phyloP scores from a whole-genome alignment of 2,329 filamentous ascomycete species.

The Exophiala viscosa region DNA sequence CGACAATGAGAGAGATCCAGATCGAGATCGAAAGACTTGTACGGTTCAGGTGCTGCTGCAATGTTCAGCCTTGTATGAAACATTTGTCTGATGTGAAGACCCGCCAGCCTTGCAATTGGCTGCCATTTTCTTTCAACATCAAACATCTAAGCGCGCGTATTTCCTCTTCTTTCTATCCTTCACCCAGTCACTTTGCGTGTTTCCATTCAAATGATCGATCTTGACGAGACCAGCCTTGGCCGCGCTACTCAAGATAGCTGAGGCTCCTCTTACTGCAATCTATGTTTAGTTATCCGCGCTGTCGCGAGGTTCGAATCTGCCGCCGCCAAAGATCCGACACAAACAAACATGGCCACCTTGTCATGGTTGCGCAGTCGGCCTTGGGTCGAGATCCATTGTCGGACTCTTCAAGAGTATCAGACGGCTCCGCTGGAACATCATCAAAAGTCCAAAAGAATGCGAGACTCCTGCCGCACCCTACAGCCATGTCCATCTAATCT shows the following conservation, averaged over 20 bases:
- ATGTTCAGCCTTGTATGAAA: not conserved
- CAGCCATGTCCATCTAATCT: too few relatives aligned
- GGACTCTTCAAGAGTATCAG: too few relatives aligned
- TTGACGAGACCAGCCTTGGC: not conserved
- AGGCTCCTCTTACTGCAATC: not conserved
- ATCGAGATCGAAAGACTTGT: too few relatives aligned
- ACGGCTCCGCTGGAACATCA: too few relatives aligned
- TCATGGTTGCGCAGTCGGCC: not conserved
- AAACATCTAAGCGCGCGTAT: constrained; percentile 2
- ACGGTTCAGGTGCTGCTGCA: too few relatives aligned
- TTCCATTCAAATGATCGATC: not conserved
- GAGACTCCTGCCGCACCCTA: too few relatives aligned
- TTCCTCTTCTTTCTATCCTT: not conserved
- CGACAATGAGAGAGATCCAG: too few relatives aligned
- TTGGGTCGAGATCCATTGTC: not conserved
- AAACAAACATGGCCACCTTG: not conserved
- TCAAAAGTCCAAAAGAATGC: too few relatives aligned
- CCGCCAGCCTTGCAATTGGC: not conserved
- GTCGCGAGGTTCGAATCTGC: not conserved
- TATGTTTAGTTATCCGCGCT: not conserved
- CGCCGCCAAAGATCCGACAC: not conserved
- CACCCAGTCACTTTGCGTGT: not conserved
- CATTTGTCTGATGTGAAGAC: not conserved
- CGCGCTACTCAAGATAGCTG: not conserved
- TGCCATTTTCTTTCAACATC: not conserved